phyloP scores from a whole-genome alignment of 768 basidiomycete genomes.

The Boletus reticuloceps region DNA sequence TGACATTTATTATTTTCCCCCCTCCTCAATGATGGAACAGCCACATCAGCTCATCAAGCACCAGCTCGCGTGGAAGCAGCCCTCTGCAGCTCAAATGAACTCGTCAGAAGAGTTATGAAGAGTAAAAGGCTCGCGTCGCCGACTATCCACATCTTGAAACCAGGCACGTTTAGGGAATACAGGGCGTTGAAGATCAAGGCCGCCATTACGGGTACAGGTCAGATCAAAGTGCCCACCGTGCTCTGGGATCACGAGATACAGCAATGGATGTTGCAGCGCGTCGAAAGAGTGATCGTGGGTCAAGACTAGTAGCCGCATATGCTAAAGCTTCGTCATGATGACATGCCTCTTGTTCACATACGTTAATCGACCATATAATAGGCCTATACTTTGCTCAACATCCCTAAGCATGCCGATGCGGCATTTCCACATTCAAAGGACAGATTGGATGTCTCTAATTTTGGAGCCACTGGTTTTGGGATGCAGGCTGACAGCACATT shows the following conservation, averaged over 20 bases:
- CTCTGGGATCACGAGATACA: conserved; percentile 12
- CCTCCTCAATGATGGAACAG: neutral
- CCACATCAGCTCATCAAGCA: neutral
- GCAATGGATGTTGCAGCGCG: conserved; percentile 14
- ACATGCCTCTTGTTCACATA: no score
- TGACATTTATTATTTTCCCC: neutral
- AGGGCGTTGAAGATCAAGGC: conserved; percentile 5
- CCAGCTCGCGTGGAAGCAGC: conserved; percentile 1
- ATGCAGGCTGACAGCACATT: no score
- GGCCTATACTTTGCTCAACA: no score
- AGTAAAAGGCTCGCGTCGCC: conserved; percentile 2
- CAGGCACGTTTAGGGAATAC: conserved; percentile 21
- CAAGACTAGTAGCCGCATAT: neutral
- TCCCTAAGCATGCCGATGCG: no score
- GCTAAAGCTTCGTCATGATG: no score
- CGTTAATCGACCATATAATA: no score
- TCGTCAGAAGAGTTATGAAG: neutral
- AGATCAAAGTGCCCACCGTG: conserved; percentile 20
- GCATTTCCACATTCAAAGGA: no score
- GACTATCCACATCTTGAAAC: conserved; percentile 11
- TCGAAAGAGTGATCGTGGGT: neutral
- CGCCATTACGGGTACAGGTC: conserved; percentile 7
- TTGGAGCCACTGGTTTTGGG: no score
- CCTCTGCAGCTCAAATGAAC: conserved; percentile 4
- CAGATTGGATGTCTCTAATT: no score